phyloP scores from a whole-genome alignment of 192 early-diverging fungal genomes.

The Lobosporangium transversale region DNA sequence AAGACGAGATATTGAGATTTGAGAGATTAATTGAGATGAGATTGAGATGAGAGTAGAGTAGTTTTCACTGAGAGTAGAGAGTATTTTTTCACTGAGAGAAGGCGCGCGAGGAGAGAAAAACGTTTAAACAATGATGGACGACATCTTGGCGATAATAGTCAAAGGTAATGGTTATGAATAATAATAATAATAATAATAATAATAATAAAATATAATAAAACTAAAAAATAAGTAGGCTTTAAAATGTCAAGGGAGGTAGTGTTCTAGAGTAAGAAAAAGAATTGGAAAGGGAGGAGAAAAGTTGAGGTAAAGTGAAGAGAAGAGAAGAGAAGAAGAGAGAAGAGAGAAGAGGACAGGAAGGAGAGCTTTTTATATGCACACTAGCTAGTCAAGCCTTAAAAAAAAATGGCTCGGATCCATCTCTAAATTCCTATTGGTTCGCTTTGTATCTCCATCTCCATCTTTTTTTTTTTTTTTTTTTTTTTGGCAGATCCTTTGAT shows the following conservation, averaged over 20 bases:
- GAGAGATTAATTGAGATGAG: conserved; percentile 9
- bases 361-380: background rate
- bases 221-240: background rate
- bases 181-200: too few species aligned
- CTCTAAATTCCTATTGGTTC: conserved; percentile 32
- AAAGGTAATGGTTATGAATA: conserved; percentile 12
- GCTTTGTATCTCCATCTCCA: conserved; percentile 1
- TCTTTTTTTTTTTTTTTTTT: background rate
- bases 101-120: conserved; percentile 20
- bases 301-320: conserved; percentile 24
- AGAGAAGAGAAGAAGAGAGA: conserved; percentile 20
- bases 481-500: background rate
- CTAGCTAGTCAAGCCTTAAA: background rate
- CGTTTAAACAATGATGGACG: conserved; percentile 56
- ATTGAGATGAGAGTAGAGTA: background rate
- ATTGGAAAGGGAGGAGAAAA: background rate
- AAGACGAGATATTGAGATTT: conserved; percentile 20
- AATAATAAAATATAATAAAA: conserved; percentile 27
- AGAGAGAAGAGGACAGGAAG: conserved; percentile 6
- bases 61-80: conserved; percentile 23
- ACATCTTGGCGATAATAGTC: conserved; percentile 42
- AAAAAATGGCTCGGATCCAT: conserved; percentile 16
- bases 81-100: conserved; percentile 21
- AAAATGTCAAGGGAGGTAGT: background rate
- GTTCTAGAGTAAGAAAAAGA: background rate